Conservation (phyloP, 2,329 filamentous ascomycete species). For the Cryphonectria parasitica region DNA sequence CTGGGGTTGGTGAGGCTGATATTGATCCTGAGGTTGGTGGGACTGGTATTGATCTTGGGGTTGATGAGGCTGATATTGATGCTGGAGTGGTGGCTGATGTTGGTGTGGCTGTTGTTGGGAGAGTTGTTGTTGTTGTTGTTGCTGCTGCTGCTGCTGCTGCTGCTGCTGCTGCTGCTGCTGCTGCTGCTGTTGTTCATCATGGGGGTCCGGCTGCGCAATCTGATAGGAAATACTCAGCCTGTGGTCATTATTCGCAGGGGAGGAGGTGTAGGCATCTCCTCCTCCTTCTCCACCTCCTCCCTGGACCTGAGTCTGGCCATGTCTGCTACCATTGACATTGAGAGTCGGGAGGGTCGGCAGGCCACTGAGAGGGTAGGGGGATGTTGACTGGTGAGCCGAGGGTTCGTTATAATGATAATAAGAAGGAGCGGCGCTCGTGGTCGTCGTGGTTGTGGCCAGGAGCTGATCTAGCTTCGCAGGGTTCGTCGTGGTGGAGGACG, state of each 20-base stretch:
- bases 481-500: conserved; percentile 7
- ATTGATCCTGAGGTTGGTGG: conserved; percentile 16
- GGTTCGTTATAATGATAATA: conserved; percentile 1
- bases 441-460: conserved; percentile 9
- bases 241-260: conserved; percentile 14
- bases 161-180: conserved; percentile 17
- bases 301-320: conserved; percentile 13
- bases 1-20: conserved; percentile 11
- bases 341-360: not conserved
- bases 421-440: not conserved
- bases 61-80: conserved; percentile 12
- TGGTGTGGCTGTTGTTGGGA: not conserved
- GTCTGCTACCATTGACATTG: conserved; percentile 13
- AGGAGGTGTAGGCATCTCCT: conserved; percentile 9
- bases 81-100: not conserved
- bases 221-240: conserved; percentile 18
- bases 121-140: conserved; percentile 6
- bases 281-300: not conserved
- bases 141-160: conserved; percentile 15
- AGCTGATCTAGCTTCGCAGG: conserved; percentile 8
- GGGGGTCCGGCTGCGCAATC: conserved; percentile 18
- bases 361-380: not conserved
- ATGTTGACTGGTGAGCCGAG: not conserved
- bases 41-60: conserved; percentile 9
- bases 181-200: conserved; percentile 27